Conservation (phyloP, 2,329 filamentous ascomycete genomes). For the Claviceps fusiformis region DNA sequence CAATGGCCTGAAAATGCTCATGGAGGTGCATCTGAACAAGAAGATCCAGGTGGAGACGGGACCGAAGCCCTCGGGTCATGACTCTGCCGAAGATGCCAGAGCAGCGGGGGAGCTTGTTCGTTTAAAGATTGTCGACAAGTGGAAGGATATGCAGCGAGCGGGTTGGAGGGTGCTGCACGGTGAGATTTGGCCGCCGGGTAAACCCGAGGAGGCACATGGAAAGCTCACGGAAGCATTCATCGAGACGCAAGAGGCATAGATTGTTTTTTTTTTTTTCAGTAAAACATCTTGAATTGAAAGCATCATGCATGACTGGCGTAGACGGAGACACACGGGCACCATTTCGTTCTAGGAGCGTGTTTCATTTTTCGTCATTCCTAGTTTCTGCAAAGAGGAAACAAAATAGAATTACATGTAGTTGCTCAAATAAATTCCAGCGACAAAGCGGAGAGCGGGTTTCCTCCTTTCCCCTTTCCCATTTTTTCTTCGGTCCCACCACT, state of each 20-base stretch:
- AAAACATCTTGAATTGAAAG: too few relatives aligned
- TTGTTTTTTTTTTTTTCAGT: neutral
- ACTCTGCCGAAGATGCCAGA: constrained; percentile 81
- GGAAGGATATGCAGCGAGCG: constrained; percentile 49
- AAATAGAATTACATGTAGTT: constrained; percentile 23
- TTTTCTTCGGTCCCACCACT: neutral
- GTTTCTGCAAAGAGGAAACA: neutral
- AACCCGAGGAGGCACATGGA: constrained; percentile 8
- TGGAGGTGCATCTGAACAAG: constrained; percentile 53
- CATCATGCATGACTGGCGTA: neutral
- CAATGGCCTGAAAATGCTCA: constrained; percentile 62
- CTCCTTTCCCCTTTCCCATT: neutral
- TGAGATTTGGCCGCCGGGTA: constrained; percentile 26
- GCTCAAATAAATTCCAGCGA: constrained; percentile 13
- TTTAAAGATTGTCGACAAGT: constrained; percentile 54
- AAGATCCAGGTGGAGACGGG: constrained; percentile 62
- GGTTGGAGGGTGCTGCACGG: constrained; percentile 54
- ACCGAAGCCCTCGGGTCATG: constrained; percentile 52
- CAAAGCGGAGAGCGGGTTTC: constrained; percentile 3
- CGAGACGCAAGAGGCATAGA: constrained; percentile 12
- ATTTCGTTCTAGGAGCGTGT: neutral
- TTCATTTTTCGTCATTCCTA: neutral
- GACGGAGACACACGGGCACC: neutral
- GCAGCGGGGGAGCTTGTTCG: constrained; percentile 79
- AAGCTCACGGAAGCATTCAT: constrained; percentile 25